Conservation (phyloP, 768 basidiomycete genomes). For the Russula brevipes region DNA sequence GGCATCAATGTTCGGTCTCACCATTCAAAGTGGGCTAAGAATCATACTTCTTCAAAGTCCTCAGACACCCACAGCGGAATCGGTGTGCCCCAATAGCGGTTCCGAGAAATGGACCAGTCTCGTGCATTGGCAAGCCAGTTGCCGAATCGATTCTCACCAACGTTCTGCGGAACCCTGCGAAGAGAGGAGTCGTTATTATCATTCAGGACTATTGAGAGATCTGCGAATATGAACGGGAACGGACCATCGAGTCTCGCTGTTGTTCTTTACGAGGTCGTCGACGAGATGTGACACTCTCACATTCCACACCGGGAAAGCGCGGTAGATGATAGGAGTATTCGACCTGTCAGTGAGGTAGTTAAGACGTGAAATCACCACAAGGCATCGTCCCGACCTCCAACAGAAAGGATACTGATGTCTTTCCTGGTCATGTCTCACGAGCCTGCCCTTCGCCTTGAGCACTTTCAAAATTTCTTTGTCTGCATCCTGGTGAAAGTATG, state of each 20-base stretch:
- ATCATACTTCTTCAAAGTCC: slow-evolving; percentile 76
- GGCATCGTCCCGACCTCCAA: slow-evolving; percentile 65
- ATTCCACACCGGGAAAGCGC: slow-evolving; percentile 95
- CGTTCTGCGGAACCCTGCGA: slow-evolving; percentile 79
- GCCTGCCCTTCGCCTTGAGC: slow-evolving; percentile 78
- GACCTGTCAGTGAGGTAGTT: slow-evolving; percentile 48
- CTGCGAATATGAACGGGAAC: slow-evolving; percentile 17
- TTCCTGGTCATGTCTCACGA: slow-evolving; percentile 82
- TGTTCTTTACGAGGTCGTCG: slow-evolving; percentile 85
- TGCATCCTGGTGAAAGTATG: slow-evolving; percentile 53
- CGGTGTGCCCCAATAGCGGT: slow-evolving; percentile 98
- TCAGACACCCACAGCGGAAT: slow-evolving; percentile 95
- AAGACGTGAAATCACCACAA: not conserved
- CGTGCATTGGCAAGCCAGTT: slow-evolving; percentile 98
- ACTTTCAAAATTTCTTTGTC: slow-evolving; percentile 92
- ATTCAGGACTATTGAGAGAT: not conserved
- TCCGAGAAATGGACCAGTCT: slow-evolving; percentile 99
- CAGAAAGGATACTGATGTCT: slow-evolving; percentile 96
- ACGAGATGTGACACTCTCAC: slow-evolving; percentile 81
- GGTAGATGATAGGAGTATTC: slow-evolving; percentile 91
- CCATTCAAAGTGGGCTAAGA: not conserved
- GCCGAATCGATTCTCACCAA: slow-evolving; percentile 90
- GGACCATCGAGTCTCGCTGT: slow-evolving; percentile 85
- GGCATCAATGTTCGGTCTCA: not conserved
- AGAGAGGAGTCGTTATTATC: not conserved